Percentiles rank a stretch among this genome's conserved stretches.
These are phyloP conservation scores for Nepenthes mirabilis DNA, from an alignment of 148 eudicot species.

Conservation along the genomic window DNA sequence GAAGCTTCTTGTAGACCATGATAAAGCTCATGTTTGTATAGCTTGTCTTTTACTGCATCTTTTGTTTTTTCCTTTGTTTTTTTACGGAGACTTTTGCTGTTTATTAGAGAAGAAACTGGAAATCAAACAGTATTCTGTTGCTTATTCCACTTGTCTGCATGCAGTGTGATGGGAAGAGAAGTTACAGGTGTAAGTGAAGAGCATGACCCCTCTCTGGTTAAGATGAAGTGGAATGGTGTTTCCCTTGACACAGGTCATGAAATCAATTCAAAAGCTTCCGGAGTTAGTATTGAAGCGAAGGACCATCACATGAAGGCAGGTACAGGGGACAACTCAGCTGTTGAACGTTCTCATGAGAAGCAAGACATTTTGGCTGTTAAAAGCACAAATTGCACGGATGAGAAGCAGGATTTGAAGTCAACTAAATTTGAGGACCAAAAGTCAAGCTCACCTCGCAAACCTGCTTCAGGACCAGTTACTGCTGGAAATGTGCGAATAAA, in stretches of 20 bases:
- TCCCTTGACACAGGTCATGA: constrained; percentile 25
- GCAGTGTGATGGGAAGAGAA: constrained; percentile 85
- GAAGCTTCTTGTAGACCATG: no score
- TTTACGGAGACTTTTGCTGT: no score
- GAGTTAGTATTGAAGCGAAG: background rate
- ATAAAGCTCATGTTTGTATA: no score
- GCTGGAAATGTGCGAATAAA: constrained; percentile 17
- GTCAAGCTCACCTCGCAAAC: constrained; percentile 39
- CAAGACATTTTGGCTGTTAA: background rate
- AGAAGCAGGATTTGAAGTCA: constrained; percentile 20
- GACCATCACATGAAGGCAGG: background rate
- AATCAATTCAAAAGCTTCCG: background rate
- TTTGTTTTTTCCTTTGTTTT: no score
- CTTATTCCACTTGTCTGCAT: constrained; percentile 7
- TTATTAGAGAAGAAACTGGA: no score
- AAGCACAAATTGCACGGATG: background rate
- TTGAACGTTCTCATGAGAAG: background rate
- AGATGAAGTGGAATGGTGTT: constrained; percentile 34
- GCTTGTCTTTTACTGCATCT: no score
- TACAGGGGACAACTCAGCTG: background rate
- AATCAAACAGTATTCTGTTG: background rate
- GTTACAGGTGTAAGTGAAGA: constrained; percentile 40
- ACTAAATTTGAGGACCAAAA: constrained; percentile 37
- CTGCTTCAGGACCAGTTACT: constrained; percentile 19
- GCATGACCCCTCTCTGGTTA: constrained; percentile 15